Evolutionary conservation across 2,329 filamentous ascomycete species (phyloP).

Genomic region (Alternaria arborescens): DNA sequence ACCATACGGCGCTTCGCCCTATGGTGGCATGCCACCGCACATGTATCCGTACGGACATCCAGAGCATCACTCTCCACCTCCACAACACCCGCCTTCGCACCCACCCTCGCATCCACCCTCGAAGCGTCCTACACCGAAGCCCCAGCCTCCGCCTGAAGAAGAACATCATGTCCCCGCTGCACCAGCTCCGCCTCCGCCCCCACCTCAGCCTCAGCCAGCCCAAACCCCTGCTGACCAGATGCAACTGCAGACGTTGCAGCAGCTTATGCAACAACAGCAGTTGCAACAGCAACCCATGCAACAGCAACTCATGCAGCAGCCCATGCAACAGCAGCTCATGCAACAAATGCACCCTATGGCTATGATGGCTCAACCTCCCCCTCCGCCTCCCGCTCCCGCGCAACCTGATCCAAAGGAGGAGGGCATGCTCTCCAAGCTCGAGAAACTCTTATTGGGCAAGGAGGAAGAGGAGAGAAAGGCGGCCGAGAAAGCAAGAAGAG

Average conservation of each 20-base stretch:
- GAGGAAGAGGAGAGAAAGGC: slow-evolving; percentile 40
- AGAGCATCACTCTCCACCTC: slow-evolving; percentile 36
- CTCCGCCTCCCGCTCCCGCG: slow-evolving; percentile 32
- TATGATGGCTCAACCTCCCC: slow-evolving; percentile 23
- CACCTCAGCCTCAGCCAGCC: slow-evolving; percentile 25
- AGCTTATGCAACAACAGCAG: slow-evolving; percentile 9
- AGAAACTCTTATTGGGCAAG: slow-evolving; percentile 42
- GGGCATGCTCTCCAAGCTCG: slow-evolving; percentile 42
- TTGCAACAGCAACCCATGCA: slow-evolving; percentile 8
- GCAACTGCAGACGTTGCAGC: slow-evolving; percentile 14
- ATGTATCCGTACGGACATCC: slow-evolving; percentile 40
- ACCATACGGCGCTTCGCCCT: slow-evolving; percentile 39
- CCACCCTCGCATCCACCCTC: slow-evolving; percentile 32
- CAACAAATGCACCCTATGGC: slow-evolving; percentile 13
- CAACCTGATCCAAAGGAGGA: slow-evolving; percentile 40
- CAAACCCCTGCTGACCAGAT: slow-evolving; percentile 18
- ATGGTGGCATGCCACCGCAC: slow-evolving; percentile 37
- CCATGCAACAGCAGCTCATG: slow-evolving; percentile 15
- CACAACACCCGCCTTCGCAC: slow-evolving; percentile 29
- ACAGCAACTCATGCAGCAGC: slow-evolving; percentile 19
- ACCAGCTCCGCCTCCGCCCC: slow-evolving; percentile 20
- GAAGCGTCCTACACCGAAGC: slow-evolving; percentile 41
- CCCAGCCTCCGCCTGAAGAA: slow-evolving; percentile 34
- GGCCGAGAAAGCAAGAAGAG: slow-evolving; percentile 41
- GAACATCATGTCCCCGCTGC: slow-evolving; percentile 22